Conservation (phyloP, 1,139 yeast species). For the Saccharomycopsis hybrid region DNA sequence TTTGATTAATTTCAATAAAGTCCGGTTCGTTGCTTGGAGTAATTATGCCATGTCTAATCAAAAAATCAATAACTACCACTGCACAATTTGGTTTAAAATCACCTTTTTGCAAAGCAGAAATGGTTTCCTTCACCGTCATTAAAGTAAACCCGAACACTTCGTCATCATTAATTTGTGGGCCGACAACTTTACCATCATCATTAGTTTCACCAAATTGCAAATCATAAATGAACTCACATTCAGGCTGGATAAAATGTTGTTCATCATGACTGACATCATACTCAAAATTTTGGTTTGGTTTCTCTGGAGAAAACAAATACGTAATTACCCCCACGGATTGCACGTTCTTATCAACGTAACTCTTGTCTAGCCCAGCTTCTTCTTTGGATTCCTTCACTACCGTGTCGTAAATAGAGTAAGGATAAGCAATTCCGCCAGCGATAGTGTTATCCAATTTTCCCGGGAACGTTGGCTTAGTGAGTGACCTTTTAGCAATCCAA, state of each 20-base stretch:
- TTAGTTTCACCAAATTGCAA: conserved; percentile 57
- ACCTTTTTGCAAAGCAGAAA: conserved; percentile 39
- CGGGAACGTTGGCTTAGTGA: conserved; percentile 79
- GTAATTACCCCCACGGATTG: conserved; percentile 60
- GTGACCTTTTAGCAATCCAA: conserved; percentile 84
- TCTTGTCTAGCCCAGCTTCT: conserved; percentile 73
- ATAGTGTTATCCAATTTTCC: conserved; percentile 88
- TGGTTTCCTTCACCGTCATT: conserved; percentile 53
- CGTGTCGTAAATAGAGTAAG: conserved; percentile 70
- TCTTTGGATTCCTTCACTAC: conserved; percentile 80
- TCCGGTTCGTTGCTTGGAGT: conserved; percentile 57
- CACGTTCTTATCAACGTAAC: conserved; percentile 41
- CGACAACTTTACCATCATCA: conserved; percentile 63
- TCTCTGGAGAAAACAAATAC: conserved; percentile 45
- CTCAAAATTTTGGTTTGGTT: conserved; percentile 23
- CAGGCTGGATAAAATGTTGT: conserved; percentile 71
- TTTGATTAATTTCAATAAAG: conserved; percentile 48
- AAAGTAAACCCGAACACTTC: conserved; percentile 74
- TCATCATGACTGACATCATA: conserved; percentile 24
- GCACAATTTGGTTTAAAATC: conserved; percentile 91
- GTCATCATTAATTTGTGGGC: conserved; percentile 75
- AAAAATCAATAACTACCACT: conserved; percentile 69
- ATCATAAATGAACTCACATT: conserved; percentile 77
- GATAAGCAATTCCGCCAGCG: conserved; percentile 91
- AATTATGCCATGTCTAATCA: conserved; percentile 72